Evolutionary conservation across 306 rosid genomes (phyloP).

Genomic region (Trichosanthes truncata): DNA sequence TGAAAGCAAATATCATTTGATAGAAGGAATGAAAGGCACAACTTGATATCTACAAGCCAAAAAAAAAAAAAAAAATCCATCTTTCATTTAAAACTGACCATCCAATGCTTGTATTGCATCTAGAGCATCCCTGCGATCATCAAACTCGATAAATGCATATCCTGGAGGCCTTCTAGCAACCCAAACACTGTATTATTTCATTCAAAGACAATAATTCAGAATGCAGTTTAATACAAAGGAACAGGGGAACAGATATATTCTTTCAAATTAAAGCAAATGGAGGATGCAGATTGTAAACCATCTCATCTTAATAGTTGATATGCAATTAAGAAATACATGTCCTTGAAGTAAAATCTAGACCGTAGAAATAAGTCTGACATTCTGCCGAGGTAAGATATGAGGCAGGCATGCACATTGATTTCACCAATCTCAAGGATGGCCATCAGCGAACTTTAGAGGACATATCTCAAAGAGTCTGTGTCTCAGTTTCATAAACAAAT

Average conservation of each 20-base stretch:
- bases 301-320: neutral
- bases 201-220: neutral
- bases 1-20: neutral
- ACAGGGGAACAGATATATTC: neutral
- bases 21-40: neutral
- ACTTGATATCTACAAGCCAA: neutral
- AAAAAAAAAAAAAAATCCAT: neutral
- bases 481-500: neutral
- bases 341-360: neutral
- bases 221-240: neutral
- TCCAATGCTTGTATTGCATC: constrained; percentile 88
- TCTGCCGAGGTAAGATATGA: neutral
- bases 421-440: neutral
- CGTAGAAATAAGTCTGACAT: neutral
- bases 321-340: neutral
- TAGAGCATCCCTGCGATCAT: constrained; percentile 90
- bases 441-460: neutral
- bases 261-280: neutral
- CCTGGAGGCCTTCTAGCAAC: constrained; percentile 98
- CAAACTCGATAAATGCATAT: constrained; percentile 88
- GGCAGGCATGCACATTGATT: neutral
- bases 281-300: neutral
- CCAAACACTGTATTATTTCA: constrained; percentile 56
- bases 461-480: neutral
- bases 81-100: constrained; percentile 35